phyloP scores from a whole-genome alignment of 495 filamentous ascomycete genomes.

The Aspergillus campestris region DNA sequence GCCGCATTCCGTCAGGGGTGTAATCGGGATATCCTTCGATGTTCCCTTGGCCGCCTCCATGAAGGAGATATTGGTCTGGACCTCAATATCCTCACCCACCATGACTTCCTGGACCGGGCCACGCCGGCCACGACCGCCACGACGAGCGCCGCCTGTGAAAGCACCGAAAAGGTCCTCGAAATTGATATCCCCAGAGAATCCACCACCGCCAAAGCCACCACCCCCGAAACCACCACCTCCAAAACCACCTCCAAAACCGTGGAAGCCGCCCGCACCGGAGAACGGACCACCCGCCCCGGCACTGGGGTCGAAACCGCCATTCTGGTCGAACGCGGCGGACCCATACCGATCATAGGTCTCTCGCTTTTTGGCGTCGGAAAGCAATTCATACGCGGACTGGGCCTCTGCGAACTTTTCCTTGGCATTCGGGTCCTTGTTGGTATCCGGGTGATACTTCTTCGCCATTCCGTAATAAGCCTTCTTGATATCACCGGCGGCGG shows the following conservation, averaged over 20 bases:
- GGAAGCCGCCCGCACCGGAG: conserved; percentile 40
- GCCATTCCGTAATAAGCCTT: conserved; percentile 96
- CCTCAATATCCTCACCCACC: conserved; percentile 88
- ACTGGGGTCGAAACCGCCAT: conserved; percentile 61
- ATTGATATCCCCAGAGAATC: conserved; percentile 73
- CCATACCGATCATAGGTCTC: conserved; percentile 87
- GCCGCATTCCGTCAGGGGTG: conserved; percentile 66
- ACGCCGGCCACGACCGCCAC: conserved; percentile 44
- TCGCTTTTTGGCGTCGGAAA: conserved; percentile 85
- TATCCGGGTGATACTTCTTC: conserved; percentile 98
- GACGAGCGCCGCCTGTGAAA: conserved; percentile 60
- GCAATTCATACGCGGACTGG: conserved; percentile 83
- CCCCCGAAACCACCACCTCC: conserved; percentile 44
- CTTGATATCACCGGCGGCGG: conserved; percentile 84
- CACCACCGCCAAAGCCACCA: conserved; percentile 48
- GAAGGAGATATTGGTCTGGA: conserved; percentile 85
- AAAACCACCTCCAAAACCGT: conserved; percentile 49
- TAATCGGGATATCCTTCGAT: conserved; percentile 67
- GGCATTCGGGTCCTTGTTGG: conserved; percentile 84
- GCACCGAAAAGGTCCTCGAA: conserved; percentile 93
- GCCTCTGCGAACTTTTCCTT: conserved; percentile 93
- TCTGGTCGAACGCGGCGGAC: conserved; percentile 76
- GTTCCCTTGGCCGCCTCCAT: conserved; percentile 92
- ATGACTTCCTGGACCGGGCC: conserved; percentile 66
- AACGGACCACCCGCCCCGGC: conserved; percentile 60